Evolutionary conservation across 768 basidiomycete species (phyloP).

Genomic region (Boletus fagicola): DNA sequence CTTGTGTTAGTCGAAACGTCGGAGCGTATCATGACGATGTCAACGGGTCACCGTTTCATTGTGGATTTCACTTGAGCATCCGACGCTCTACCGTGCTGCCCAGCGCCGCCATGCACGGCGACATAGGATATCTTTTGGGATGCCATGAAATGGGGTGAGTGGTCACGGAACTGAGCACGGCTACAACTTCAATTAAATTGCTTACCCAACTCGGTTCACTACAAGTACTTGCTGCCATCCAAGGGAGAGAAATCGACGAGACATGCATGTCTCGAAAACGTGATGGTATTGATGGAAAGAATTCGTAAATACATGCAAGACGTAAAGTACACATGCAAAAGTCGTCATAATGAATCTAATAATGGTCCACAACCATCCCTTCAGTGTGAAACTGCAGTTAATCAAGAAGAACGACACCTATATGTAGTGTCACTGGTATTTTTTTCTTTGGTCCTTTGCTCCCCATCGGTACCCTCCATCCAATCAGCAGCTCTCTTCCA

Average conservation of each 20-base stretch:
- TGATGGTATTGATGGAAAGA: constrained; percentile 19
- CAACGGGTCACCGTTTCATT: constrained; percentile 51
- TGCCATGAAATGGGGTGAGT: constrained; percentile 4
- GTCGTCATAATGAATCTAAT: constrained; percentile 2
- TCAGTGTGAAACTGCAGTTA: constrained; percentile 4
- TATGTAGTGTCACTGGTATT: background rate
- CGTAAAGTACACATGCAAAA: constrained; percentile 19
- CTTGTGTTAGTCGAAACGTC: too few relatives aligned
- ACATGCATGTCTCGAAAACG: constrained; percentile 7
- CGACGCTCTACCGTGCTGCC: constrained; percentile 48
- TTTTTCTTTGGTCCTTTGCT: background rate
- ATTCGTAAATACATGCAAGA: constrained; percentile 25
- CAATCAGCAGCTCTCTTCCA: constrained; percentile 18
- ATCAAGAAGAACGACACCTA: constrained; percentile 15
- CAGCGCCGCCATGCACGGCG: constrained; percentile 79
- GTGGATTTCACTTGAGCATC: constrained; percentile 55
- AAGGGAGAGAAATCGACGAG: background rate
- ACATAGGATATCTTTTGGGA: constrained; percentile 38
- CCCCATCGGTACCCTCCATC: background rate
- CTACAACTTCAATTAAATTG: background rate
- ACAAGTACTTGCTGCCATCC: background rate
- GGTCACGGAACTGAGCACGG: background rate
- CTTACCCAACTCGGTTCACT: background rate
- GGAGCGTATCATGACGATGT: too few relatives aligned
- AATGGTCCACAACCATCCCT: background rate